phyloP scores from a whole-genome alignment of 306 rosid genomes.

The Lupinus albus region DNA sequence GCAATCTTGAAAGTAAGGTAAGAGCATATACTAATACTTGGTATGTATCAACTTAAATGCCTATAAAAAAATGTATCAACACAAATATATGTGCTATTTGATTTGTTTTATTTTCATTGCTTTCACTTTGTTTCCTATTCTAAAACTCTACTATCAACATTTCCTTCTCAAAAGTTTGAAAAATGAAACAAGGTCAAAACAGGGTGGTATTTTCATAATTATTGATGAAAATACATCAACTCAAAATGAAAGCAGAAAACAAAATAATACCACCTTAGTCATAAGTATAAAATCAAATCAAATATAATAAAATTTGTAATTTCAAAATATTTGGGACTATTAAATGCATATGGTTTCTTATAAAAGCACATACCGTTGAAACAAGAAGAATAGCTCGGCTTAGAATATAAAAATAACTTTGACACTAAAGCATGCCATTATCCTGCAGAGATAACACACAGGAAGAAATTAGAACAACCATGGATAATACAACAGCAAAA shows the following conservation, averaged over 20 bases:
- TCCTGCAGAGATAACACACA: slow-evolving; percentile 54
- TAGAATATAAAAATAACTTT: slow-evolving; percentile 48
- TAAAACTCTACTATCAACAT: too few relatives aligned
- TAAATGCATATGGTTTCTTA: slow-evolving; percentile 29
- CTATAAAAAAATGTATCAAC: not conserved
- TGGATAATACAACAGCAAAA: not conserved
- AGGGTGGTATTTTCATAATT: too few relatives aligned
- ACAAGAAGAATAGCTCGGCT: slow-evolving; percentile 44
- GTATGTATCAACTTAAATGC: not conserved
- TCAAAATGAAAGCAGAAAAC: too few relatives aligned
- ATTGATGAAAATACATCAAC: too few relatives aligned
- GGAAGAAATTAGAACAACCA: slow-evolving; percentile 30
- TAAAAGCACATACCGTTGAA: slow-evolving; percentile 47
- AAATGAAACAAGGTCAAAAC: not conserved
- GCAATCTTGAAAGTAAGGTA: not conserved
- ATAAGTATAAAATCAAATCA: slow-evolving; percentile 34
- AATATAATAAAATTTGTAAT: slow-evolving; percentile 15
- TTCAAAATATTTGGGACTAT: slow-evolving; percentile 1
- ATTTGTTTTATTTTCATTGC: too few relatives aligned
- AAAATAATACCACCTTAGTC: not conserved
- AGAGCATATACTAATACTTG: slow-evolving; percentile 13
- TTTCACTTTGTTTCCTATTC: too few relatives aligned
- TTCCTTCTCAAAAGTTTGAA: not conserved
- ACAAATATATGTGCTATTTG: not conserved
- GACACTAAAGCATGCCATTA: slow-evolving; percentile 48